These are phyloP conservation scores for Aspergillus fumigatus DNA, from an alignment of 2,329 filamentous ascomycete genomes.

Conservation along the genomic window DNA sequence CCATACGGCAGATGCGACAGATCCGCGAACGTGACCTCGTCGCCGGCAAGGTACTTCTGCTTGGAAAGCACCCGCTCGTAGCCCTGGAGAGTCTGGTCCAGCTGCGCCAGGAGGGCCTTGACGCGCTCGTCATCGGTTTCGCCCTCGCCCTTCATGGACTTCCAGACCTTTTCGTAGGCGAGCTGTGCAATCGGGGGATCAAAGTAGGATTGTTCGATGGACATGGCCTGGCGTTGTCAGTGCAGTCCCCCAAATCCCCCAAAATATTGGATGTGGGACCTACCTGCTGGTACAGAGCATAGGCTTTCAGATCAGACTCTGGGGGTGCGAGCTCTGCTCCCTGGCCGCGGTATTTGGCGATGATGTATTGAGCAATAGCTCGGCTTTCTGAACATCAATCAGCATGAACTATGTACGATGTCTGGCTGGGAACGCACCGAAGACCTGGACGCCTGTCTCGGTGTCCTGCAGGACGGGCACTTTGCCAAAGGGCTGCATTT, in stretches of 20 bases:
- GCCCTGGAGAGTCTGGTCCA: slow-evolving; percentile 8
- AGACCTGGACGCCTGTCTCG: slow-evolving; percentile 23
- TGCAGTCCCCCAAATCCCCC: no score
- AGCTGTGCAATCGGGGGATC: slow-evolving; percentile 9
- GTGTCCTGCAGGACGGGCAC: slow-evolving; percentile 33
- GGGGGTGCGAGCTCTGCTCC: slow-evolving; percentile 11
- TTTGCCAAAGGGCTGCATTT: slow-evolving; percentile 33
- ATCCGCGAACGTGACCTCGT: slow-evolving; percentile 13
- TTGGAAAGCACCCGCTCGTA: slow-evolving; percentile 17
- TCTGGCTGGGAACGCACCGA: background rate
- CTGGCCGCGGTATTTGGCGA: slow-evolving; percentile 14
- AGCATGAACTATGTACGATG: background rate
- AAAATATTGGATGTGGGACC: slow-evolving; percentile 8
- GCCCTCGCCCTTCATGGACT: slow-evolving; percentile 7
- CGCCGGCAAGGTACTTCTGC: slow-evolving; percentile 17
- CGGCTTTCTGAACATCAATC: slow-evolving; percentile 20
- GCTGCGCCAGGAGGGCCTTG: slow-evolving; percentile 5
- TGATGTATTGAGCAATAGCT: slow-evolving; percentile 31
- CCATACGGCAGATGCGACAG: slow-evolving; percentile 13
- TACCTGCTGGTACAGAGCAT: slow-evolving; percentile 21
- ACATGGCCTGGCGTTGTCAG: slow-evolving; percentile 16
- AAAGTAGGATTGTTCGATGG: slow-evolving; percentile 24
- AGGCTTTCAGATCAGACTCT: slow-evolving; percentile 16
- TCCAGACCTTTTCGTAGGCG: slow-evolving; percentile 16
- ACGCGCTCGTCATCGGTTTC: slow-evolving; percentile 11